Base-by-base conservation (phyloP, 1,139 yeast genomes). In the Magnusiomyces magnusii region DNA sequence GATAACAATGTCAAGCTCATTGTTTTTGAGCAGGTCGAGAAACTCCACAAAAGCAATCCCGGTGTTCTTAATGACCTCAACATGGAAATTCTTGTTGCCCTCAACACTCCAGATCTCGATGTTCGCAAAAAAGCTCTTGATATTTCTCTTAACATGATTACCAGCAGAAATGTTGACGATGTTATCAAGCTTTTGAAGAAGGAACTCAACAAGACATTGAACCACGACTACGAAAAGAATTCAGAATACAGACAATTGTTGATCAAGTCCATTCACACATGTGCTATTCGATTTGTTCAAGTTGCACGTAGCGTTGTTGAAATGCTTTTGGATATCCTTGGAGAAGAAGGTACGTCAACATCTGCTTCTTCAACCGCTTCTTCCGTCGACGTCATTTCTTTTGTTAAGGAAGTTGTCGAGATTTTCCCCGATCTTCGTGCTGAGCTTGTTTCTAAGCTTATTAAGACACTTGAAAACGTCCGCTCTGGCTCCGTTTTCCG, bases 1-100 rank as follows among this genome's bases (percentile, higher is more conserved):
- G 98, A 93, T 73, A 90, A 90, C 75, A 92, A 92, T 68, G 95
- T 92, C 67, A 92, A 95, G 75, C 80, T 95, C 65, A 92, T 93
- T 71, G 93, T 96, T 36, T 80, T 95, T 71, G 95, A 90, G 70
- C 83, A 95, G 72, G 86, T 93, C 63, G 83, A 82, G 66, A 90
- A 87, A 57, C 82, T 93, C 59, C 86, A 90, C 69, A 76, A 78
- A 63, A 80, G 80, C 65, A 82, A 87, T 71, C 95, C 96, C 34
- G 97, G 97, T 56, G 80, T 88, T 52, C 80, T 93, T 66, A 95
- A 89, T 70, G 96, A 89, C 64, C 80, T 88, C 64, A 85, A 92
- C 25, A 80, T 93, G 74, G 98, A 93, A 66, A 84, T 95, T 59
- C 80, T 95, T 71, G 84, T 95, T 67, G 88, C 93, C 44, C 80